Evolutionary conservation across 2,329 filamentous ascomycete genomes (phyloP), one percentile per base, ranked within the genome.

Genomic region (Botryotinia convoluta): DNA sequence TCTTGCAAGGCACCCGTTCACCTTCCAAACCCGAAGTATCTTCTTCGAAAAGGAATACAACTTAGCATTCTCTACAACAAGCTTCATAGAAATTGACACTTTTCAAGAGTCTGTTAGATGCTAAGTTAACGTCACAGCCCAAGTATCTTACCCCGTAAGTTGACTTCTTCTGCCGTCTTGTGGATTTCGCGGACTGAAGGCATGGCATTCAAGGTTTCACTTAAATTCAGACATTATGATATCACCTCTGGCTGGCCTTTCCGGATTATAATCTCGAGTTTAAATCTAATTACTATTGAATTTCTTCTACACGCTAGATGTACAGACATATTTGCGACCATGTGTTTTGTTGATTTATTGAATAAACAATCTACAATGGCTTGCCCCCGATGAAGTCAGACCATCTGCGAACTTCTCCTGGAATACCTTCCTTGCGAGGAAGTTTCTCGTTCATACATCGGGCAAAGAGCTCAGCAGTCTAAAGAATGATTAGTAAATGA

Each of bases 391-490:
- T 92, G 83, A 98, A 99, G 80, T 98, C 92, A 77, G 93, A 97
- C 96, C 96, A 99, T 81, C 91, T 91, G 82, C 92, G 91, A 80
- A 98, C 96, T 85, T 99, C 96, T 65, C 89, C 86, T 65, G 96
- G 96, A 76, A 98, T 95, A 71, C 94, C 95, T 82, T 96, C 93
- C 75, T 89, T 85, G 80, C 93, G 91, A 75, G 96, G 96, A 68
- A 99, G 88, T 87, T 98, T 99, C 87, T 94, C 93, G 84, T 87
- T 96, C 93, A 99, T 97, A 85, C 96, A 98, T 83, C 94, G 93
- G 75, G 96, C 94, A 81, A 98, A 98, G 79, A 98, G 92, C 77
- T 96, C 91, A 74, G 96, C 95, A 78, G 96, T 99, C 94, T 98
- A 77, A 39, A 69, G 16, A 62, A 20, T 26, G 77, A 72, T 70